A percentile compares a stretch with the other conserved stretches of the same genome.
phyloP scores from a whole-genome alignment of 2,329 filamentous ascomycete genomes.

The Colletotrichum somersetense region DNA sequence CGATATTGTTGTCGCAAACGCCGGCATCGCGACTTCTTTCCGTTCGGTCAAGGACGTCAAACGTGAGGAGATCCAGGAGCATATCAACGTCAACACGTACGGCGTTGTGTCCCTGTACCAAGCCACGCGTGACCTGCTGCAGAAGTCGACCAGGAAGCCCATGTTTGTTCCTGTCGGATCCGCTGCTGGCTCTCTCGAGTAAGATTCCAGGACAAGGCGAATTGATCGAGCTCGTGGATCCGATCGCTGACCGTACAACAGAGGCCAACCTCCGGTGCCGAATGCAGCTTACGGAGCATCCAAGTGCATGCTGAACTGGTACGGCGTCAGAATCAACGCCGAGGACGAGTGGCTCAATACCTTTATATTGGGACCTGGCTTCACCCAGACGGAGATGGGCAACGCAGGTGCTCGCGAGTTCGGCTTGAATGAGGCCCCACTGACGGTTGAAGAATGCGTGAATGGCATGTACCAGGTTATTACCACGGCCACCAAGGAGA shows the following conservation, averaged over 20 bases:
- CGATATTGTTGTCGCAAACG: too few relatives aligned
- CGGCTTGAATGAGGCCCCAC: not conserved
- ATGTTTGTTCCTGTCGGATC: too few relatives aligned
- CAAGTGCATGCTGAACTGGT: too few relatives aligned
- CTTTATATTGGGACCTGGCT: not conserved
- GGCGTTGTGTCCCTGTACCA: too few relatives aligned
- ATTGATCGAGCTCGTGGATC: not conserved
- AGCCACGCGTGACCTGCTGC: too few relatives aligned
- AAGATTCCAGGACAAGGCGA: not conserved
- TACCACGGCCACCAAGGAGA: not conserved
- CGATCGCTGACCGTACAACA: not conserved
- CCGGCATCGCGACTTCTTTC: too few relatives aligned
- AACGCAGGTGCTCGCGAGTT: not conserved
- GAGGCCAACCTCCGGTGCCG: not conserved
- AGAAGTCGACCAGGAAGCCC: too few relatives aligned
- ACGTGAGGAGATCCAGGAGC: too few relatives aligned
- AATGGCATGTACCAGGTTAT: not conserved
- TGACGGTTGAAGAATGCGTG: not conserved
- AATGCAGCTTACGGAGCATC: too few relatives aligned
- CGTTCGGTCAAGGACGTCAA: too few relatives aligned
- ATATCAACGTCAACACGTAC: too few relatives aligned
- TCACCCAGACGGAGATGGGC: not conserved
- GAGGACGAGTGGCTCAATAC: not conserved
- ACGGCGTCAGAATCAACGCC: too few relatives aligned
- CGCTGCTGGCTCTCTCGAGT: not conserved